phyloP scores from a whole-genome alignment of 768 basidiomycete genomes.

The Termitomyces sp. region DNA sequence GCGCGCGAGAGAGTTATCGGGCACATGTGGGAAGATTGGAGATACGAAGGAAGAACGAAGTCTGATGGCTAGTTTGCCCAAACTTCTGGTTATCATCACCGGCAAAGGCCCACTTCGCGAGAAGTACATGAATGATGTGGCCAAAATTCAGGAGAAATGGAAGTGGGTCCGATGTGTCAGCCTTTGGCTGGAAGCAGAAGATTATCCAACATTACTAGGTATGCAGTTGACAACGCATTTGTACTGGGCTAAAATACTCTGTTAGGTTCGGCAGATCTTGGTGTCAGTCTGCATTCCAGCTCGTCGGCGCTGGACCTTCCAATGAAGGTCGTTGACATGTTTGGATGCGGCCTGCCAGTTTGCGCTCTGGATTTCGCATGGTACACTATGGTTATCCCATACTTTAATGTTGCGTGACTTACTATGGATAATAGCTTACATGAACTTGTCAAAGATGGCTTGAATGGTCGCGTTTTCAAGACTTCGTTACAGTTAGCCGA shows the following conservation, averaged over 20 bases:
- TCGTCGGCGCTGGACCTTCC: conserved; percentile 90
- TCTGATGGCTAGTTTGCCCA: conserved; percentile 45
- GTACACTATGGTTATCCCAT: conserved; percentile 33
- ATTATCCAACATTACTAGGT: conserved; percentile 89
- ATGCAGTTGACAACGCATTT: conserved; percentile 7
- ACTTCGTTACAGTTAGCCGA: conserved; percentile 59
- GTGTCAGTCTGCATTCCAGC: conserved; percentile 86
- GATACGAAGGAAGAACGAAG: not conserved
- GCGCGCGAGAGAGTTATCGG: conserved; percentile 33
- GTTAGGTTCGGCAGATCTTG: conserved; percentile 84
- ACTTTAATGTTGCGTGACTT: not conserved
- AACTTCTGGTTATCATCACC: conserved; percentile 78
- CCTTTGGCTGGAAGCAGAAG: conserved; percentile 83
- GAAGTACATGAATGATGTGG: conserved; percentile 67
- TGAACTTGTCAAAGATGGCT: conserved; percentile 80
- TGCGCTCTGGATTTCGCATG: conserved; percentile 84
- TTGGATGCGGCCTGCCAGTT: conserved; percentile 92
- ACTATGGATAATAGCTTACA: conserved; percentile 45
- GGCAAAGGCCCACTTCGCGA: conserved; percentile 81
- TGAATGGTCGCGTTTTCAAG: conserved; percentile 80
- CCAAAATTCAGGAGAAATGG: conserved; percentile 63
- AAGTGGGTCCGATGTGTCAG: conserved; percentile 71
- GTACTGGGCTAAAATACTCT: not conserved
- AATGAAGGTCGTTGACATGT: conserved; percentile 99
- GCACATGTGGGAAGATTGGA: not conserved